Conservation (phyloP, 495 filamentous ascomycete genomes). For the Xylaria venustula region DNA sequence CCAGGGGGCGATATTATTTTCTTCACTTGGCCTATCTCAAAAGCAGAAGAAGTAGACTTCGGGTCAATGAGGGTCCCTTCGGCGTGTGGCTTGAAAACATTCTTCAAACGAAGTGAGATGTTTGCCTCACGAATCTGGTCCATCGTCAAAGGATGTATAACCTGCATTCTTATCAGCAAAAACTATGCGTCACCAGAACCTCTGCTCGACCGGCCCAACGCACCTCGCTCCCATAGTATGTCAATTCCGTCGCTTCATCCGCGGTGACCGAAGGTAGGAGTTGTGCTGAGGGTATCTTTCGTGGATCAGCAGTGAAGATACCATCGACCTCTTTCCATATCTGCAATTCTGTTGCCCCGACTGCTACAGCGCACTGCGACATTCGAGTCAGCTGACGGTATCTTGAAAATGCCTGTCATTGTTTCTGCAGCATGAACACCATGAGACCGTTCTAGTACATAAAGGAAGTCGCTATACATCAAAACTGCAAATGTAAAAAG, state of each 20-base stretch:
- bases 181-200: background rate
- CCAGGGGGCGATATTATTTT: conserved; percentile 17
- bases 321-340: conserved; percentile 59
- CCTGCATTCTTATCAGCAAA: conserved; percentile 23
- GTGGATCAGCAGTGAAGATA: conserved; percentile 57
- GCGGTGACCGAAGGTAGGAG: conserved; percentile 50
- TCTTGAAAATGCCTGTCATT: too few species aligned
- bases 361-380: conserved; percentile 36
- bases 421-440: too few species aligned
- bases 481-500: too few species aligned
- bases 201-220: background rate
- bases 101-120: conserved; percentile 40
- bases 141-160: conserved; percentile 45
- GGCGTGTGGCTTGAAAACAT: conserved; percentile 39
- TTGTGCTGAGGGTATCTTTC: conserved; percentile 51
- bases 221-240: conserved; percentile 53
- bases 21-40: conserved; percentile 6
- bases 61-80: conserved; percentile 40
- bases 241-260: conserved; percentile 53
- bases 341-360: conserved; percentile 49
- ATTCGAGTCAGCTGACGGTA: too few species aligned
- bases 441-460: too few species aligned
- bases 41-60: conserved; percentile 1
- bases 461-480: too few species aligned
- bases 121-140: conserved; percentile 40